phyloP scores from a whole-genome alignment of 192 early-diverging fungal genomes.

The Podila minutissima region DNA sequence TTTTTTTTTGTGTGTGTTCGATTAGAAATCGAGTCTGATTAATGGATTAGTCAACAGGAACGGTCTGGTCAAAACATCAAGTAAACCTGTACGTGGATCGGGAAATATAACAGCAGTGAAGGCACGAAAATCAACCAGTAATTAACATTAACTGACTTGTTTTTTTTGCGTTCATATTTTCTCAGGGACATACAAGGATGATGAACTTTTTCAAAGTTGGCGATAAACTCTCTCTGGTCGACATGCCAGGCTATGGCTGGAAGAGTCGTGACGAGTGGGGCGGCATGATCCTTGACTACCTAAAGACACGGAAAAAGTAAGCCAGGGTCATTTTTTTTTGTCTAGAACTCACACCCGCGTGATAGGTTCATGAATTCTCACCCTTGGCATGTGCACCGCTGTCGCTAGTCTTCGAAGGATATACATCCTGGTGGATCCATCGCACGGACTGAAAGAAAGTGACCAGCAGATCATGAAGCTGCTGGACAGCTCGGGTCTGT shows the following conservation, averaged over 20 bases:
- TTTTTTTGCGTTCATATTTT: no score
- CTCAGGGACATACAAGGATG: conserved; percentile 61
- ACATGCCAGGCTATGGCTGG: conserved; percentile 69
- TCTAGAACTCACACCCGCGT: neutral
- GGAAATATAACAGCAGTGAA: neutral
- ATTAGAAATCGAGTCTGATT: conserved; percentile 62
- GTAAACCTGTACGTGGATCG: conserved; percentile 56
- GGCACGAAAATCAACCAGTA: neutral
- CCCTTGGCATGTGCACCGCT: neutral
- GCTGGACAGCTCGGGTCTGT: conserved; percentile 50
- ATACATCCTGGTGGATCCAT: conserved; percentile 59
- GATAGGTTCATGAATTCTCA: neutral
- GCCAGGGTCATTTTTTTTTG: neutral
- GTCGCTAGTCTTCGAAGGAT: conserved; percentile 50
- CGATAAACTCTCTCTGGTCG: conserved; percentile 55
- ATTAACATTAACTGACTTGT: no score
- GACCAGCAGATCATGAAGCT: conserved; percentile 56
- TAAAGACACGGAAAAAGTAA: conserved; percentile 55
- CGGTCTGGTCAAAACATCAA: conserved; percentile 61
- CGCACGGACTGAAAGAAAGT: conserved; percentile 57
- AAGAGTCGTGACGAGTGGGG: conserved; percentile 64
- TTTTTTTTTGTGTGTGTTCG: no score
- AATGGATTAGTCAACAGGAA: conserved; percentile 59
- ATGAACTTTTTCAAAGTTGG: conserved; percentile 65
- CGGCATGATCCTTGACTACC: conserved; percentile 56